Conservation (phyloP, 768 basidiomycete species). For the Russula sp. region DNA sequence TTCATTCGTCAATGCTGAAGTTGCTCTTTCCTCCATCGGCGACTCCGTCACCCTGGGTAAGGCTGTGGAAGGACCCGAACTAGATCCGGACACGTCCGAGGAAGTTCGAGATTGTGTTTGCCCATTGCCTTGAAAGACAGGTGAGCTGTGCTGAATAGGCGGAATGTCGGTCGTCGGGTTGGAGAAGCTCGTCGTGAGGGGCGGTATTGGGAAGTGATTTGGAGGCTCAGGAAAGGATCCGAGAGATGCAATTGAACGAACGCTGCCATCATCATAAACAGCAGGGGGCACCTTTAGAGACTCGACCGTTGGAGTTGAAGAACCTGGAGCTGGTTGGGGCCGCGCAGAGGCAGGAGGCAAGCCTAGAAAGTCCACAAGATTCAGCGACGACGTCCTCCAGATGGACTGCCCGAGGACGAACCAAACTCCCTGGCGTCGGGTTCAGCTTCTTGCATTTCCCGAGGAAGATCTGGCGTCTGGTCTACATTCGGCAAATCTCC, state of each 20-base stretch:
- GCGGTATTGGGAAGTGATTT: constrained; percentile 61
- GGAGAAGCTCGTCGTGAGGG: constrained; percentile 24
- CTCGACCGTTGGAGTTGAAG: background rate
- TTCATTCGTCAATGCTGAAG: background rate
- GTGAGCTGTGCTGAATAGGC: background rate
- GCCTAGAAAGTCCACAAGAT: background rate
- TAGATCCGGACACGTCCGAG: constrained; percentile 14
- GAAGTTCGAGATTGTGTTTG: constrained; percentile 4
- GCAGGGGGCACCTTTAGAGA: constrained; percentile 8
- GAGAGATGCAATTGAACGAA: constrained; percentile 48
- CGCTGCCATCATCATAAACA: constrained; percentile 20
- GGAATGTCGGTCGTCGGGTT: constrained; percentile 10
- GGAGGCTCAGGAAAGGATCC: constrained; percentile 71
- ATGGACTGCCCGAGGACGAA: background rate
- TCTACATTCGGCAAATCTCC: constrained; percentile 34
- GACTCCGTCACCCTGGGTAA: constrained; percentile 14
- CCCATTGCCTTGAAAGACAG: background rate
- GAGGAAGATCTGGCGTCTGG: background rate
- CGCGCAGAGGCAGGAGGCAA: background rate
- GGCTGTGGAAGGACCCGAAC: background rate
- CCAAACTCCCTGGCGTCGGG: background rate
- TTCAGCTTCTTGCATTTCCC: background rate
- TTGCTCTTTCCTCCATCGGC: constrained; percentile 5
- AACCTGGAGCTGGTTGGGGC: background rate
- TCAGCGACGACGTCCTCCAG: background rate